Base-by-base conservation (phyloP, 2,329 filamentous ascomycete species). In the Cryphonectria parasitica region DNA sequence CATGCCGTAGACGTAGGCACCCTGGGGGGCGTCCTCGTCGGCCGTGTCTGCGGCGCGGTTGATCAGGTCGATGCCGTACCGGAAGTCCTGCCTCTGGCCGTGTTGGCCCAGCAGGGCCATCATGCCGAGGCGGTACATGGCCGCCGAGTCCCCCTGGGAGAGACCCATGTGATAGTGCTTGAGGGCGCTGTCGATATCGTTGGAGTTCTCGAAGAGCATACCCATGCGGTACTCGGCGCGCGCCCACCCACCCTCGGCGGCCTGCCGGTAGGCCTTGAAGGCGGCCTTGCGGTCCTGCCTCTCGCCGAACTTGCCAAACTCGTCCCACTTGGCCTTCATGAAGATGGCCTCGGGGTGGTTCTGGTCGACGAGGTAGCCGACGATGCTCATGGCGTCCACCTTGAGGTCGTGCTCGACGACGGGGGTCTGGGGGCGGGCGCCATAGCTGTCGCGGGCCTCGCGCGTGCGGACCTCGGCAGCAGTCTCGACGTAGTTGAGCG, bases 151-250 rank as follows among this genome's bases (percentile, higher is more conserved):
- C 34, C 91, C 90, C 75, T 91, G 84, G 65, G 89, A 88, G 65
- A 96, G 90, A 65, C 96, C 96, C 64, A 89, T 88, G 74, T 94
- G 90, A 81, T 98, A 99, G 80, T 98, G 95, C 77, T 91, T 90
- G 77, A 98, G 90, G 7, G 96, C 96, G 80, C 97, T 98, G 73
- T 91, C 87, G 72, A 94, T 91, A 77, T 99, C 95, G 78, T 97
- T 97, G 5, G 94, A 95, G 79, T 92, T 94, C 82, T 99, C 96
- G 79, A 95, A 98, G 70, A 98, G 92, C 95, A 98, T 99, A 73
- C 96, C 96, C 83, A 99, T 97, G 63, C 96, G 90, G 80, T 99
- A 99, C 80, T 98, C 94, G 28, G 96, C 95, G 75, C 96, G 88
- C 31, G 91, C 89, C 82, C 95, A 97, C 70, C 94, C 94, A 76